Evolutionary conservation across 2,329 filamentous ascomycete species (phyloP).

Genomic region (Pseudopyricularia cyperi): DNA sequence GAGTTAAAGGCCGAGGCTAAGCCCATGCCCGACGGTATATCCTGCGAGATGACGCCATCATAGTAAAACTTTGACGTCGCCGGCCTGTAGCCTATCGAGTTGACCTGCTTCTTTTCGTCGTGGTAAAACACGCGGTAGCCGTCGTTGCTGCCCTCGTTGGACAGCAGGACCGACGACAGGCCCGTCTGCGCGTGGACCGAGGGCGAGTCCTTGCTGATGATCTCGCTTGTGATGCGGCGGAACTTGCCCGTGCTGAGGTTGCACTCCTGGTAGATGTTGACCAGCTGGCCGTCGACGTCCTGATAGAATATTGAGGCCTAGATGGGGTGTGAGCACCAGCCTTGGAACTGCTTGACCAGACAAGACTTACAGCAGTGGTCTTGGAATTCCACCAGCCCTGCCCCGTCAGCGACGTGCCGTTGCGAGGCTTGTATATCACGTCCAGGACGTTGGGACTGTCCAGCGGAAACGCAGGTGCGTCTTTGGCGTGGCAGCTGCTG

Average conservation of each 20-base stretch:
- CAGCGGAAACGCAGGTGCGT: conserved; percentile 19
- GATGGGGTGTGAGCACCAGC: background rate
- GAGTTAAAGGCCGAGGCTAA: conserved; percentile 15
- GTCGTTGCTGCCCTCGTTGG: conserved; percentile 11
- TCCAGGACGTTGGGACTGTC: conserved; percentile 17
- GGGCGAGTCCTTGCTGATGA: conserved; percentile 14
- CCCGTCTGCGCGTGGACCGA: conserved; percentile 16
- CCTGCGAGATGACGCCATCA: conserved; percentile 17
- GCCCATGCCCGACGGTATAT: conserved; percentile 13
- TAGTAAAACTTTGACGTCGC: conserved; percentile 14
- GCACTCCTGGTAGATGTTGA: conserved; percentile 20
- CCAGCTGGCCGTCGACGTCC: conserved; percentile 13
- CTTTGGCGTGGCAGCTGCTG: conserved; percentile 20
- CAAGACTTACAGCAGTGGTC: conserved; percentile 15
- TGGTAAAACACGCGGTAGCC: conserved; percentile 26
- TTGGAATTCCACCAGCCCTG: conserved; percentile 18
- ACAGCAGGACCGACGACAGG: conserved; percentile 18
- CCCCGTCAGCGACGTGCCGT: conserved; percentile 19
- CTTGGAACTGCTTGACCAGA: background rate
- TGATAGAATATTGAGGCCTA: conserved; percentile 24
- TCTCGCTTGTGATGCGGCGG: conserved; percentile 14
- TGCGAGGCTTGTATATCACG: conserved; percentile 14
- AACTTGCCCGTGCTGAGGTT: conserved; percentile 20
- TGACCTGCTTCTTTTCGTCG: conserved; percentile 16
- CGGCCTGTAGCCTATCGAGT: conserved; percentile 18